Conservation (phyloP, 345 rosid species). For the Citrus mangshanensis region DNA sequence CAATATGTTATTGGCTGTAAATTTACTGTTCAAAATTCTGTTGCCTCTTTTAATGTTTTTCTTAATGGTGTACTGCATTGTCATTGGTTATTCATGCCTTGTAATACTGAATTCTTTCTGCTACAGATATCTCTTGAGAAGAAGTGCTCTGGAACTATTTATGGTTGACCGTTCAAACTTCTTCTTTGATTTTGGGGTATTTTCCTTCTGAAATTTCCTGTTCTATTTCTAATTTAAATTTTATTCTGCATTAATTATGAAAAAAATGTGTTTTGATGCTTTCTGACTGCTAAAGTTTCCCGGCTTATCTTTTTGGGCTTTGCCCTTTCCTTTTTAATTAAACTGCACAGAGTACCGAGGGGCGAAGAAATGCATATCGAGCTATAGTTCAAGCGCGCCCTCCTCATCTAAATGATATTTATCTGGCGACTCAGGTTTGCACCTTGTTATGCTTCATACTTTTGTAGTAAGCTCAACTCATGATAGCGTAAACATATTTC, state of each 20-base stretch:
- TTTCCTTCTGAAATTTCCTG: conserved; percentile 18
- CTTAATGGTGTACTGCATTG: conserved; percentile 10
- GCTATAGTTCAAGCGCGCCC: conserved; percentile 90
- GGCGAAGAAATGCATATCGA: conserved; percentile 85
- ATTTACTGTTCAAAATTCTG: neutral
- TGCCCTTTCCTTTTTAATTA: conserved; percentile 10
- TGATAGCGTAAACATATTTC: neutral
- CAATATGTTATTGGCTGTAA: neutral
- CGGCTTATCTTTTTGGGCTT: neutral
- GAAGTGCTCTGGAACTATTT: conserved; percentile 96
- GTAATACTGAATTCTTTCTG: conserved; percentile 14
- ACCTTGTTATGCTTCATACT: neutral
- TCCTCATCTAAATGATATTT: conserved; percentile 84
- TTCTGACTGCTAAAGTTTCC: neutral
- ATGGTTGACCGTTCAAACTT: conserved; percentile 95
- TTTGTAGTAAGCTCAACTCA: neutral
- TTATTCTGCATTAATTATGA: neutral
- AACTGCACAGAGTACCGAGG: conserved; percentile 65
- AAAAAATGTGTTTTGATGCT: conserved; percentile 8
- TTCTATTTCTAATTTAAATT: neutral
- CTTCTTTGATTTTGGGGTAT: conserved; percentile 98
- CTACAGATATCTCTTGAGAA: conserved; percentile 82
- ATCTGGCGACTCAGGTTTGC: conserved; percentile 95
- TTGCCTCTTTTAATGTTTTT: neutral
- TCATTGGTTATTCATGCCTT: conserved; percentile 14